Evolutionary conservation across 441 rosid genomes (phyloP).

Genomic region (Populus hybrid): DNA sequence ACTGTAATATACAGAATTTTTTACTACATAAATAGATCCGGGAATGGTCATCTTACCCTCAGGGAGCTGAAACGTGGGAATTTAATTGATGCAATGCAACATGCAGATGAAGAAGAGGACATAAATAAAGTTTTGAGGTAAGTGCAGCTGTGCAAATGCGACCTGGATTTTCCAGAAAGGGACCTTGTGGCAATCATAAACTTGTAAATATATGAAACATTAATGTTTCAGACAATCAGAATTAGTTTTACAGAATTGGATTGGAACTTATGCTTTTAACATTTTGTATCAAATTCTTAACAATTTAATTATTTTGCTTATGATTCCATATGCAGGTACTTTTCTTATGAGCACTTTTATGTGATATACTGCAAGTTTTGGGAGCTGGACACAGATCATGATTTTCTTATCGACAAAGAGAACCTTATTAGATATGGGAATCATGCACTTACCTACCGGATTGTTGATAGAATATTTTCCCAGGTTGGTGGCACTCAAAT

Average conservation of each 20-base stretch:
- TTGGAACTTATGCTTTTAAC: background rate
- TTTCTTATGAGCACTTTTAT: constrained; percentile 97
- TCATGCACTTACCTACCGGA: constrained; percentile 97
- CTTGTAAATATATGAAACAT: background rate
- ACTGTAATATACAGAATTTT: constrained; percentile 96
- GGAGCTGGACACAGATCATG: constrained; percentile 98
- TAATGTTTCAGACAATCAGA: background rate
- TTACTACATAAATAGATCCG: constrained; percentile 89
- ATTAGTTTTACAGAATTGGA: background rate
- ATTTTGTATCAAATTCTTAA: background rate
- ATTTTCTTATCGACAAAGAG: constrained; percentile 95
- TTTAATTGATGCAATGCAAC: constrained; percentile 80
- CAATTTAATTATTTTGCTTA: background rate
- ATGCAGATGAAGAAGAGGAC: constrained; percentile 98
- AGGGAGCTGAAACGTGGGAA: constrained; percentile 93
- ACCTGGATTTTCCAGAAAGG: background rate
- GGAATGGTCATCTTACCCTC: constrained; percentile 79
- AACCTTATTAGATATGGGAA: constrained; percentile 97
- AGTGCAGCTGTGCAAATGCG: constrained; percentile 13
- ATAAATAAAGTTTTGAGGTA: constrained; percentile 98
- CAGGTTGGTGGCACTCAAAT: constrained; percentile 58
- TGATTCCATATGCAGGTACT: constrained; percentile 51
- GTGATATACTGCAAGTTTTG: constrained; percentile 99
- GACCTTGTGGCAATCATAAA: background rate
- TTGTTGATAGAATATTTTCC: constrained; percentile 95